These are phyloP conservation scores for Xylariales sp. DNA, from an alignment of 2,329 filamentous ascomycete genomes.

Conservation along the genomic window DNA sequence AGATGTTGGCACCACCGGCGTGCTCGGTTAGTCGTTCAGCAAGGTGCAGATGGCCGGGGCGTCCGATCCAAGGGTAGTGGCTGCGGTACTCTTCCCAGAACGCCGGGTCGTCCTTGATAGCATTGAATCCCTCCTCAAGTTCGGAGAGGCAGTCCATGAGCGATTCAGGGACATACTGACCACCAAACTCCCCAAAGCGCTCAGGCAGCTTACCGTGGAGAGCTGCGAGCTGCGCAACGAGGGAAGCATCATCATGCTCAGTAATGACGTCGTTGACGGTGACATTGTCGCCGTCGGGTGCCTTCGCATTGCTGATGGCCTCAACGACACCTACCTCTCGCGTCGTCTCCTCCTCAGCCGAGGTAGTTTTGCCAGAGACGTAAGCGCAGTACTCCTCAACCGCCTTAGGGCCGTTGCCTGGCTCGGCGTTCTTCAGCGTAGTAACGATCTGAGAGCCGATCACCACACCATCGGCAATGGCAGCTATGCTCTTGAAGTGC, in stretches of 20 bases:
- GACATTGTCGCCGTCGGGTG: conserved; percentile 54
- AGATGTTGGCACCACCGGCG: conserved; percentile 91
- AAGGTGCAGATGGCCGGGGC: conserved; percentile 85
- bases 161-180: conserved; percentile 95
- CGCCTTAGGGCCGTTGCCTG: conserved; percentile 62
- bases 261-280: conserved; percentile 65
- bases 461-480: conserved; percentile 87
- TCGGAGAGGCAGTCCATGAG: conserved; percentile 95
- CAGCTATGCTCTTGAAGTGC: conserved; percentile 82
- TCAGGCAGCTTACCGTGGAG: conserved; percentile 77
- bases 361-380: conserved; percentile 43
- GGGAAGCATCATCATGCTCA: conserved; percentile 41
- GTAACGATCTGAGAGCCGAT: conserved; percentile 95
- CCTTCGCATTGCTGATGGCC: conserved; percentile 56
- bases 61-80: conserved; percentile 96
- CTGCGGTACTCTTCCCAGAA: conserved; percentile 98
- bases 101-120: conserved; percentile 77
- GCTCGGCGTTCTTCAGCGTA: conserved; percentile 64
- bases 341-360: conserved; percentile 36
- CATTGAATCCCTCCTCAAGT: conserved; percentile 85
- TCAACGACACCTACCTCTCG: conserved; percentile 69
- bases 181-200: conserved; percentile 92
- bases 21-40: conserved; percentile 84
- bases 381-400: conserved; percentile 85
- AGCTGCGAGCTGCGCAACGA: conserved; percentile 81